Conservation (phyloP, 495 filamentous ascomycete genomes). For the Aspergillus hancockii region DNA sequence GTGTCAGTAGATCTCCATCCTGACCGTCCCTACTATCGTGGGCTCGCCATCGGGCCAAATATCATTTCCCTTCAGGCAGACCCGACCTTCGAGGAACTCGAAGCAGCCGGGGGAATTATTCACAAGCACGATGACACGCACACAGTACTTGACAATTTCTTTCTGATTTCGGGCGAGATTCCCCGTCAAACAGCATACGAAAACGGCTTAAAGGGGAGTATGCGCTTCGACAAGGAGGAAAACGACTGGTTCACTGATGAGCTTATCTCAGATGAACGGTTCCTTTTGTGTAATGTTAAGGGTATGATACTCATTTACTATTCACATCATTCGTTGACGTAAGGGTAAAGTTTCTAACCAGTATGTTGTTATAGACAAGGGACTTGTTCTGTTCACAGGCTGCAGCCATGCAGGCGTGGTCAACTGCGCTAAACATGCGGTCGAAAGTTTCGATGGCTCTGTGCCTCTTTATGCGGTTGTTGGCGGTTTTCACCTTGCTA, state of each 20-base stretch:
- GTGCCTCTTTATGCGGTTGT: slow-evolving; percentile 57
- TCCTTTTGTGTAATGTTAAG: slow-evolving; percentile 60
- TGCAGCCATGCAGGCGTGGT: slow-evolving; percentile 63
- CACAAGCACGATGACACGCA: slow-evolving; percentile 47
- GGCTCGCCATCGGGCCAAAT: slow-evolving; percentile 42
- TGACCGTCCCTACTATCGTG: slow-evolving; percentile 54
- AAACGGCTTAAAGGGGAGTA: slow-evolving; percentile 47
- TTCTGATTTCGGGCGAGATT: slow-evolving; percentile 59
- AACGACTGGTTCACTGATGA: slow-evolving; percentile 57
- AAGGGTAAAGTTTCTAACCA: background rate
- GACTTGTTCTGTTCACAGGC: slow-evolving; percentile 63
- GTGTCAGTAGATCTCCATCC: slow-evolving; percentile 58
- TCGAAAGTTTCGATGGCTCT: slow-evolving; percentile 35
- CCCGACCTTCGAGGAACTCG: slow-evolving; percentile 56
- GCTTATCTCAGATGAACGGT: slow-evolving; percentile 57
- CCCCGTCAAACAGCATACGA: slow-evolving; percentile 57
- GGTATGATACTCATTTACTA: slow-evolving; percentile 30
- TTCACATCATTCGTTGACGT: background rate
- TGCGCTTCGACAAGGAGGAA: slow-evolving; percentile 46
- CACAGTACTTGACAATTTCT: slow-evolving; percentile 55
- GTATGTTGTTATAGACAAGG: slow-evolving; percentile 39
- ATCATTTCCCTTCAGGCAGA: slow-evolving; percentile 58
- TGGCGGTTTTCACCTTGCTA: slow-evolving; percentile 62
- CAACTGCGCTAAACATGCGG: slow-evolving; percentile 54
- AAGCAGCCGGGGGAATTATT: slow-evolving; percentile 46